These are phyloP conservation scores for Sisymbrium altissimum DNA, from an alignment of 345 rosid genomes.

Conservation along the genomic window DNA sequence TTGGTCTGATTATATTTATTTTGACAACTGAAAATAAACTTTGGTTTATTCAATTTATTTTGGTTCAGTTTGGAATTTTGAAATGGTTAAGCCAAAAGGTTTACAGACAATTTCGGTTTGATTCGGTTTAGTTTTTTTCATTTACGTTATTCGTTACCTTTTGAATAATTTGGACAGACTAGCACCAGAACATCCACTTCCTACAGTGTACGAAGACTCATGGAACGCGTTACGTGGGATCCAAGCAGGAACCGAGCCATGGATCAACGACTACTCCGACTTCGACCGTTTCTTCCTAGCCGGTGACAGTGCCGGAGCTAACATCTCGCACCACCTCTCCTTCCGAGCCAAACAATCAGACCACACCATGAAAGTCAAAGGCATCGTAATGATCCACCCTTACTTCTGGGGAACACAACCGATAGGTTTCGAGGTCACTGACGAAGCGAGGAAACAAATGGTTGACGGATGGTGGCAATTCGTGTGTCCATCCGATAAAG, in stretches of 20 bases:
- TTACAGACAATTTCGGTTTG: not conserved
- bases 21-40: not conserved
- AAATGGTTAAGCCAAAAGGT: too few species aligned
- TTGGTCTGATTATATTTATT: not conserved
- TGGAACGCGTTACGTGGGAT: conserved; percentile 61
- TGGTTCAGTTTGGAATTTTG: too few species aligned
- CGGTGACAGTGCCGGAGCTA: conserved; percentile 84
- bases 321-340: conserved; percentile 64
- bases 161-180: conserved; percentile 16
- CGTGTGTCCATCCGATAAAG: conserved; percentile 61
- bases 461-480: conserved; percentile 84
- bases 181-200: conserved; percentile 77
- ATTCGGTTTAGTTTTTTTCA: not conserved
- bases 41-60: not conserved
- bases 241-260: conserved; percentile 41
- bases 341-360: conserved; percentile 34
- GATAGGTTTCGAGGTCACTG: conserved; percentile 49
- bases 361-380: conserved; percentile 36
- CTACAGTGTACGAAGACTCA: conserved; percentile 64
- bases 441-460: conserved; percentile 45
- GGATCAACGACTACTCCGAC: conserved; percentile 55
- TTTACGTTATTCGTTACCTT: not conserved
- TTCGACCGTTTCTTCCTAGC: conserved; percentile 42
- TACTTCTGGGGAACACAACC: conserved; percentile 69
- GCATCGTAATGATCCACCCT: conserved; percentile 69